A percentile compares a stretch with the other conserved stretches of the same genome.
Conservation (phyloP, 2,329 filamentous ascomycete genomes). For the Drechmeria coniospora region DNA sequence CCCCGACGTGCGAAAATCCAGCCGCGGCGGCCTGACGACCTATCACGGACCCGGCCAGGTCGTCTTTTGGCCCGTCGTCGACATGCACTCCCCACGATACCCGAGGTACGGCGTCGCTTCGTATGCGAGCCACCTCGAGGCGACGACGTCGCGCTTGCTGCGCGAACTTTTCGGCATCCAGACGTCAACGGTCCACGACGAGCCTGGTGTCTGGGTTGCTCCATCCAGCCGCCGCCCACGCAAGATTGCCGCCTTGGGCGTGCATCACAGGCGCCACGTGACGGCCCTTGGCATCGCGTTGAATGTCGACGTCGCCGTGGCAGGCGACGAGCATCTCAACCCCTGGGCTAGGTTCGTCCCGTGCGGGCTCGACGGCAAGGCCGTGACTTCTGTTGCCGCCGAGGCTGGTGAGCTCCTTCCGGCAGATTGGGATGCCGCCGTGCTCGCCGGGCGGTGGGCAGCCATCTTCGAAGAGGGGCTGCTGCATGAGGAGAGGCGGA, state of each 20-base stretch:
- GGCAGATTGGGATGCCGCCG: conserved; percentile 12
- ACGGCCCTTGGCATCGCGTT: conserved; percentile 74
- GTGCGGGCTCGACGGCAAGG: conserved; percentile 70
- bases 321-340: conserved; percentile 22
- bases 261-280: conserved; percentile 76
- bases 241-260: conserved; percentile 83
- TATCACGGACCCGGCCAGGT: conserved; percentile 92
- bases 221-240: conserved; percentile 17
- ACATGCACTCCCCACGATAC: conserved; percentile 48
- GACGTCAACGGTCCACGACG: conserved; percentile 45
- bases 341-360: conserved; percentile 64
- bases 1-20: conserved; percentile 52
- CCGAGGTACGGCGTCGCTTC: conserved; percentile 49
- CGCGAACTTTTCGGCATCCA: conserved; percentile 38
- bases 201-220: conserved; percentile 73
- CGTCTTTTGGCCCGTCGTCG: conserved; percentile 83
- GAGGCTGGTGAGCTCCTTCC: conserved; percentile 22
- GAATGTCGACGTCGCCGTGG: conserved; percentile 50
- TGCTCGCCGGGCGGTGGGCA: conserved; percentile 17
- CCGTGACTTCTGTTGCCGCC: conserved; percentile 56
- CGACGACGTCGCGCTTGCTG: conserved; percentile 55
- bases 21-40: conserved; percentile 81
- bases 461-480: conserved; percentile 19
- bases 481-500: conserved; percentile 11
- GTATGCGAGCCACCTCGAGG: conserved; percentile 68